Conservation (phyloP, 805 yeast species). For the Sugiyamaella marilandica region DNA sequence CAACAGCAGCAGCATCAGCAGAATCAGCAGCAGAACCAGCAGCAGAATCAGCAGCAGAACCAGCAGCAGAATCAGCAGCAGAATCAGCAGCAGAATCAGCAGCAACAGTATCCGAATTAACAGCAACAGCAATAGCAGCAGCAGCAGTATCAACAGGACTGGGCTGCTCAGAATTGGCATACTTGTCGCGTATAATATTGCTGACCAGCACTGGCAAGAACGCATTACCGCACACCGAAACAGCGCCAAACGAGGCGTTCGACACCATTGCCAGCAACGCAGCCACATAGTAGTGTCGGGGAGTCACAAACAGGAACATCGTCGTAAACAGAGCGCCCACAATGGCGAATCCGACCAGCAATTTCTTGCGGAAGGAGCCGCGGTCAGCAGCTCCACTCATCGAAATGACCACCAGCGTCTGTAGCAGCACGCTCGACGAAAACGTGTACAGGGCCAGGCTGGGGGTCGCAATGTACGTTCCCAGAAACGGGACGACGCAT, state of each 20-base stretch:
- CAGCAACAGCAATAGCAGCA: neutral
- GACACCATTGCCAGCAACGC: slow-evolving; percentile 55
- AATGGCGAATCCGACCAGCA: slow-evolving; percentile 53
- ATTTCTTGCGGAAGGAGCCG: slow-evolving; percentile 53
- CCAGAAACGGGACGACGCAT: slow-evolving; percentile 48
- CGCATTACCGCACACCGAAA: slow-evolving; percentile 75
- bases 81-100: neutral
- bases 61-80: neutral
- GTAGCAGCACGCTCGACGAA: slow-evolving; percentile 66
- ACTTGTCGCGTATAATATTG: slow-evolving; percentile 4
- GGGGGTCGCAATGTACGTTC: slow-evolving; percentile 59
- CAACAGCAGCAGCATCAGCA: no score
- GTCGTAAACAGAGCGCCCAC: slow-evolving; percentile 56
- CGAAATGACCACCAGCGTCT: slow-evolving; percentile 63
- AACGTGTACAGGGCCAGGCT: slow-evolving; percentile 71
- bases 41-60: neutral
- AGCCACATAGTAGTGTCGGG: slow-evolving; percentile 46
- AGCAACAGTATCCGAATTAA: neutral
- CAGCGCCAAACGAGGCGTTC: slow-evolving; percentile 70
- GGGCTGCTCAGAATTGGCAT: neutral
- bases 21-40: neutral
- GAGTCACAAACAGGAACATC: slow-evolving; percentile 37
- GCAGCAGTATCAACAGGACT: neutral
- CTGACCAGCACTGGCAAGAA: slow-evolving; percentile 56
- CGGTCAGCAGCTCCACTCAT: slow-evolving; percentile 70